Evolutionary conservation across 768 basidiomycete species (phyloP).

Genomic region (Tricholoma flavovirens): DNA sequence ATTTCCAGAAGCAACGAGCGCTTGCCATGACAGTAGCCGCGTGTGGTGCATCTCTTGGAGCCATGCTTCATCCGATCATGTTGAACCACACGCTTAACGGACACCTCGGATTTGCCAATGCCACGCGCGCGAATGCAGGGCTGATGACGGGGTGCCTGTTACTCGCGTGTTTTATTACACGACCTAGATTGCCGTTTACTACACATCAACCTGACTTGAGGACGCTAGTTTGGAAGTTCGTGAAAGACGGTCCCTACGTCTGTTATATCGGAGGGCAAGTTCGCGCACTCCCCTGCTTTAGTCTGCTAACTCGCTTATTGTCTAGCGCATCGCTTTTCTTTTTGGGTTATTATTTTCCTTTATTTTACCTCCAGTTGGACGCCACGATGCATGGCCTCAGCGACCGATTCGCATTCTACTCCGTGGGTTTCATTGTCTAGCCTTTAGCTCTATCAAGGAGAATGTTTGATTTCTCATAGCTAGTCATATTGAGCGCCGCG

Average conservation of each 20-base stretch:
- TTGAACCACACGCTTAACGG: conserved; percentile 34
- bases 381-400: conserved; percentile 25
- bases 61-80: conserved; percentile 40
- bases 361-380: conserved; percentile 36
- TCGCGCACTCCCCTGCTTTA: not conserved
- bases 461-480: conserved; percentile 4
- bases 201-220: not conserved
- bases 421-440: conserved; percentile 10
- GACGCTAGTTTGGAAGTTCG: conserved; percentile 7
- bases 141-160: conserved; percentile 33
- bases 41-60: conserved; percentile 40
- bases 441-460: not conserved
- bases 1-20: conserved; percentile 36
- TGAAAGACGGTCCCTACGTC: conserved; percentile 13
- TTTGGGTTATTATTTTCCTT: conserved; percentile 24
- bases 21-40: conserved; percentile 44
- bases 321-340: conserved; percentile 12
- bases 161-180: conserved; percentile 35
- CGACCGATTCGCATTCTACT: conserved; percentile 25
- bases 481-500: conserved; percentile 21
- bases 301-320: not conserved
- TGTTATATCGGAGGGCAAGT: conserved; percentile 11
- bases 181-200: conserved; percentile 27
- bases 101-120: conserved; percentile 36
- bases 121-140: conserved; percentile 36